Base-by-base conservation (phyloP, 495 filamentous ascomycete species). In the Daldinia vernicosa region DNA sequence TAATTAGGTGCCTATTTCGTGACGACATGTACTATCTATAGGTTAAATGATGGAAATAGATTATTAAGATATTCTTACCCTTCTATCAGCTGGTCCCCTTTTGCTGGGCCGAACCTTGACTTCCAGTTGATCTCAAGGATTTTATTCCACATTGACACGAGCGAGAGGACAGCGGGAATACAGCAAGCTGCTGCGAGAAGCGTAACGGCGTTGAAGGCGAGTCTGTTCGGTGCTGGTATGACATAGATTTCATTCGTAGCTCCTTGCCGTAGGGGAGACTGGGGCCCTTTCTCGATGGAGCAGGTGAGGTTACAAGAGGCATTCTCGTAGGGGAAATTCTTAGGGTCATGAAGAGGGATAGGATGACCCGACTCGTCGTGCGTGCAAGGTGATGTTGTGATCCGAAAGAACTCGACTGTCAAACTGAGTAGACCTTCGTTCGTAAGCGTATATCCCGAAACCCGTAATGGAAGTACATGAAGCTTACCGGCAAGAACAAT, bases 161-260 rank as follows among this genome's bases (percentile, higher is more conserved):
- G 78, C 4, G 84, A 86, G 0, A 90, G 77, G 28, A 89, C 82
- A 11, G 85, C 85, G 0, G 87, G 87, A 30, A 90, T 81, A 61
- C 85, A 89, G 68, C 86, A 89, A 17, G 82, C 87, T 28, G 86
- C 86, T 1, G 87, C 83, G 1, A 90, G 75, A 6, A 89, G 83
- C 3, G 83, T 87, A 2, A 78, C 83, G 0, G 87, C 83, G 60
- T 82, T 80, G 67, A 89, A 88, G 0, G 81, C 82, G 27, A 90
- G 72, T 12, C 73, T 69, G 11, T 75, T 39, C 0, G 88, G 88
- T 1, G 74, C 78, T 0, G 87, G 87, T 37, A 90, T 84, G 22
- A 89, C 82, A 26, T 84, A 85, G 28, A 88, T 87, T 52, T 86
- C 82, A 67, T 86, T 81, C 1, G 83, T 81, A 0, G 87, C 76